These are phyloP conservation scores for Adiantum capillusveneris DNA, from an alignment of 75 land plant species.

Conservation along the genomic window DNA sequence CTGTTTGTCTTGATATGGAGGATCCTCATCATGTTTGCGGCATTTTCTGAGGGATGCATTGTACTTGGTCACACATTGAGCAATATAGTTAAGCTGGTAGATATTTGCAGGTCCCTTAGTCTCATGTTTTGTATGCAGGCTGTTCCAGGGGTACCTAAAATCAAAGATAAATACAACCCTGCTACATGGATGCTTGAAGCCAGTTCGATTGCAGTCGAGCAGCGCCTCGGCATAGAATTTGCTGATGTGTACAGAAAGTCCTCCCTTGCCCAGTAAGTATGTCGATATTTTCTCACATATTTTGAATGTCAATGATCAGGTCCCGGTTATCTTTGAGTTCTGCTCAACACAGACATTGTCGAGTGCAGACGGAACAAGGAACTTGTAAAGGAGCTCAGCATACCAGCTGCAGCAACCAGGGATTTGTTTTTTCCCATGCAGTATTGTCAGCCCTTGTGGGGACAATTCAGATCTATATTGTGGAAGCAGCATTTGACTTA, in stretches of 20 bases:
- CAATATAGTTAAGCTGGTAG: too few species aligned
- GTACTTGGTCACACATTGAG: too few species aligned
- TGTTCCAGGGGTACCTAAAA: conserved; percentile 10
- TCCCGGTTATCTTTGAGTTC: too few species aligned
- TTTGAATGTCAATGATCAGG: too few species aligned
- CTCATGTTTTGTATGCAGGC: conserved; percentile 10
- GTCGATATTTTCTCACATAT: too few species aligned
- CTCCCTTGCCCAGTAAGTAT: conserved; percentile 6
- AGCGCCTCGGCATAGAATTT: conserved; percentile 1
- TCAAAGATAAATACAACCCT: conserved; percentile 26
- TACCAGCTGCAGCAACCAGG: conserved; percentile 25
- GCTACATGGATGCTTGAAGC: conserved; percentile 40
- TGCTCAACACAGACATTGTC: neutral
- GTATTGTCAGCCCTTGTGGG: conserved; percentile 32
- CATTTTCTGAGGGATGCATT: too few species aligned
- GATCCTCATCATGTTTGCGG: too few species aligned
- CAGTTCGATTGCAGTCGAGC: neutral
- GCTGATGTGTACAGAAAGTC: neutral
- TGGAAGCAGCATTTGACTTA: conserved; percentile 72
- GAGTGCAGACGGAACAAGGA: conserved; percentile 40
- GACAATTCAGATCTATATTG: conserved; percentile 28
- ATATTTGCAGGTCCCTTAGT: too few species aligned
- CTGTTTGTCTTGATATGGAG: too few species aligned
- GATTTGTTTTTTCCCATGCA: conserved; percentile 50
- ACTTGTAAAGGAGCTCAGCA: conserved; percentile 42